Evolutionary conservation across 768 basidiomycete species (phyloP).

Genomic region (Polyporus arcularius): DNA sequence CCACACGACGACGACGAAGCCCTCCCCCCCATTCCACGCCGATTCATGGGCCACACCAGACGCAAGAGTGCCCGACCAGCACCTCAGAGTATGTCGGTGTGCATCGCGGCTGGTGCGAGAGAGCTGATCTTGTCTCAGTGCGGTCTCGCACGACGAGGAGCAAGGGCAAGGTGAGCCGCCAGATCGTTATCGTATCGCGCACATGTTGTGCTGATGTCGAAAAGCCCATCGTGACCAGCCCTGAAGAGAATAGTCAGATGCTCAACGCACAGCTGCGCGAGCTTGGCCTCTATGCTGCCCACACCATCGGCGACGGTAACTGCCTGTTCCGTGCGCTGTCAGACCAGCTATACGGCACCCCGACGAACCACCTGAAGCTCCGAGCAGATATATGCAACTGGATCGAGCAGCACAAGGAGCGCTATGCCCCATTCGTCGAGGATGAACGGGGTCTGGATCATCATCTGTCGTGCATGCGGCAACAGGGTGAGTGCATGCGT

Average conservation of each 20-base stretch:
- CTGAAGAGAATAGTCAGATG: slow-evolving; percentile 61
- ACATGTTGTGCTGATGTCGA: slow-evolving; percentile 3
- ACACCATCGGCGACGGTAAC: slow-evolving; percentile 88
- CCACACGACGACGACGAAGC: slow-evolving; percentile 18
- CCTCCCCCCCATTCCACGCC: slow-evolving; percentile 20
- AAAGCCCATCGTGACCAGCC: slow-evolving; percentile 43
- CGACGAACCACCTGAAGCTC: slow-evolving; percentile 65
- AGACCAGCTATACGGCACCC: slow-evolving; percentile 83
- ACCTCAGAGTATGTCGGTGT: slow-evolving; percentile 40
- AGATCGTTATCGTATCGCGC: slow-evolving; percentile 9
- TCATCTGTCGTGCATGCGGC: slow-evolving; percentile 77
- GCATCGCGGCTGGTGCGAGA: slow-evolving; percentile 23
- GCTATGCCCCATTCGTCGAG: slow-evolving; percentile 88
- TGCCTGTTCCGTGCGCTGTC: slow-evolving; percentile 91
- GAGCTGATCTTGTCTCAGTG: slow-evolving; percentile 37
- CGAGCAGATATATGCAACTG: slow-evolving; percentile 81
- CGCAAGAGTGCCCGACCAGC: slow-evolving; percentile 38
- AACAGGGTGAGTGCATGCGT: slow-evolving; percentile 55
- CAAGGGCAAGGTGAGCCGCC: slow-evolving; percentile 52
- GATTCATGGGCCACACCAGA: slow-evolving; percentile 44
- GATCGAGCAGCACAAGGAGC: slow-evolving; percentile 65
- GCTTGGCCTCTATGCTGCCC: slow-evolving; percentile 84
- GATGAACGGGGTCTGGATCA: slow-evolving; percentile 74
- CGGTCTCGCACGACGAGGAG: slow-evolving; percentile 59
- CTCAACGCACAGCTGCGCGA: slow-evolving; percentile 74